Percentiles rank a stretch among this genome's conserved stretches.
phyloP scores from a whole-genome alignment of 1,139 yeast species.

The Suhomyces choctaworum region DNA sequence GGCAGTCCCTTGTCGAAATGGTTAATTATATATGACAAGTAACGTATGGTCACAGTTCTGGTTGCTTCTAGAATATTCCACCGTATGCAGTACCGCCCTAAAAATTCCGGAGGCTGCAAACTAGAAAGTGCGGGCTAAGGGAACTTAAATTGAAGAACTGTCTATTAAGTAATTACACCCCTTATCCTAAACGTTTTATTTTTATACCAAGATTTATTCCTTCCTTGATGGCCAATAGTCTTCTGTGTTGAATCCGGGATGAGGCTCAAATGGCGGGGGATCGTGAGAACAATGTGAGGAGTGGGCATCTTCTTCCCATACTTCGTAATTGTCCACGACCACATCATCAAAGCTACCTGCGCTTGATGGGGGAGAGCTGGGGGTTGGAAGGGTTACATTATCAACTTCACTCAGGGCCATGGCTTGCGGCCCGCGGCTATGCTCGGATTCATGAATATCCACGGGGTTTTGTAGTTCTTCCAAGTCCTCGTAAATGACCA shows the following conservation, averaged over 20 bases:
- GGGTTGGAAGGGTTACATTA: too few species aligned
- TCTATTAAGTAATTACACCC: too few species aligned
- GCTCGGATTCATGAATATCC: background rate
- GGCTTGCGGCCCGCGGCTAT: background rate
- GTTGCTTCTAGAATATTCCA: constrained; percentile 10
- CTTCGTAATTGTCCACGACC: constrained; percentile 30
- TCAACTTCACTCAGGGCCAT: too few species aligned
- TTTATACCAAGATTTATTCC: too few species aligned
- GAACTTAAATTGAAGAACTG: too few species aligned
- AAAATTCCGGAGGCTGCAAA: too few species aligned
- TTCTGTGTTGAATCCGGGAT: constrained; percentile 32
- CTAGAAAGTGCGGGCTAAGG: too few species aligned
- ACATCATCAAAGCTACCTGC: constrained; percentile 27
- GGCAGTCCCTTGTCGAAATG: too few species aligned
- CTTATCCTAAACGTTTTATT: too few species aligned
- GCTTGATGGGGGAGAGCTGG: constrained; percentile 3
- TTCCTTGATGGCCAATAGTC: constrained; percentile 39
- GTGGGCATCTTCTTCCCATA: constrained; percentile 26
- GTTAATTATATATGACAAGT: too few species aligned
- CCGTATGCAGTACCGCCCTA: constrained; percentile 11
- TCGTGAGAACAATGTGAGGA: constrained; percentile 4
- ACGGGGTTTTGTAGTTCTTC: background rate
- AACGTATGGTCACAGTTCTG: constrained; percentile 5
- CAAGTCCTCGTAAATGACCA: constrained; percentile 7
- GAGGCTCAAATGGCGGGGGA: constrained; percentile 39